Evolutionary conservation across 805 yeast genomes (phyloP), one percentile per base, ranked within the genome.

Genomic region (Saturnispora sanitii): DNA sequence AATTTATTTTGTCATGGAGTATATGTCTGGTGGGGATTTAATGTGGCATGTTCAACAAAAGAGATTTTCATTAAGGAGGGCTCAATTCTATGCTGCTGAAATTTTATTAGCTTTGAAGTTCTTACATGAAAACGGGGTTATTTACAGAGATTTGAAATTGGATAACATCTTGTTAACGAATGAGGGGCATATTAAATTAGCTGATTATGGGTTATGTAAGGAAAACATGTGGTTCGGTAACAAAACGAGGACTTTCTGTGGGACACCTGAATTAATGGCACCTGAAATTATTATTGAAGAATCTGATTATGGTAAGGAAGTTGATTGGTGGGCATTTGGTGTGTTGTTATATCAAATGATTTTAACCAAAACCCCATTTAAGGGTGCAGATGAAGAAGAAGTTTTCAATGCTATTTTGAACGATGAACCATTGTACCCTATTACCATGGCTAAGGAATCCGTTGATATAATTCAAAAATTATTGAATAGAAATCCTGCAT

Each of bases 311-410:
- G 92, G 87, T 40, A 77, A 94, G 55, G 82, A 92, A 30, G 98
- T 92, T 41, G 99, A 92, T 64, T 92, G 98, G 98, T 92, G 98
- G 98, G 97, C 98, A 1, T 86, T 88, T 68, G 99, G 99, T 43
- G 97, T 92, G 22, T 70, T 92, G 48, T 68, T 92, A 49, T 92
- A 90, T 62, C 98, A 92, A 63, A 92, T 92, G 99, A 68, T 92
- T 43, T 70, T 92, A 44, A 92, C 96, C 39, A 95, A 90, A 62
- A 84, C 96, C 6, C 99, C 99, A 28, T 92, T 92, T 65, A 81
- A 90, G 50, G 98, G 99, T 49, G 96, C 88, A 50, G 66, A 62
- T 43, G 67, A 63, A 44, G 97, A 92, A 56, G 98, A 92, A 63
- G 87, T 92, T 27, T 92, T 90, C 64, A 92, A 88, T 61, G 96